A percentile compares a stretch with the other conserved stretches of the same genome.
Evolutionary conservation across 345 rosid genomes (phyloP).

Genomic region (Geranium rotundifolium): DNA sequence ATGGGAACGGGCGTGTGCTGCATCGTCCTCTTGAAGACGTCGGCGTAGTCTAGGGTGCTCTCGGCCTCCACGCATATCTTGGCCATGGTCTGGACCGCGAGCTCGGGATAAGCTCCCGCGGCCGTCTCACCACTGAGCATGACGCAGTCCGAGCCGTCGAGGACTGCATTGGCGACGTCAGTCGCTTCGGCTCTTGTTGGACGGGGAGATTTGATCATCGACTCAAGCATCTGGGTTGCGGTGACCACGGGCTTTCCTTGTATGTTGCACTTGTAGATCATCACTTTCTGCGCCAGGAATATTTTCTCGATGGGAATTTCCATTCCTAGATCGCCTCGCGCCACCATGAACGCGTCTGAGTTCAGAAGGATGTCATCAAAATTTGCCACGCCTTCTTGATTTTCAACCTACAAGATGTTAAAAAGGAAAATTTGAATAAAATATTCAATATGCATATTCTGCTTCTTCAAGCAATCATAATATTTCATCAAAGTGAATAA

Average conservation of each 20-base stretch:
- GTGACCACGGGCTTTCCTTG: constrained; percentile 94
- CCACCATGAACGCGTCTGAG: constrained; percentile 96
- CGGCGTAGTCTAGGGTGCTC: constrained; percentile 76
- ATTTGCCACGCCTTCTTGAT: constrained; percentile 97
- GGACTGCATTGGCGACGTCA: constrained; percentile 93
- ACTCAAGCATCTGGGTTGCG: constrained; percentile 88
- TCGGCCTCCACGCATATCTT: constrained; percentile 85
- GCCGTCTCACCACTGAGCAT: constrained; percentile 98
- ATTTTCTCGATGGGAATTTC: constrained; percentile 97
- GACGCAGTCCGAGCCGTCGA: constrained; percentile 87
- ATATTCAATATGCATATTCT: background rate
- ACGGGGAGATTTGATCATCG: constrained; percentile 97
- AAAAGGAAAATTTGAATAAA: background rate
- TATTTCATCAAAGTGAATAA: background rate
- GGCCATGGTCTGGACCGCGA: constrained; percentile 91
- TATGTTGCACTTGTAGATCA: constrained; percentile 96
- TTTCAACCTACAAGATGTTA: constrained; percentile 48
- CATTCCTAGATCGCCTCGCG: constrained; percentile 97
- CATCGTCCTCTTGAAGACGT: constrained; percentile 78
- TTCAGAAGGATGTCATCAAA: constrained; percentile 82
- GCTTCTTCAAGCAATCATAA: background rate
- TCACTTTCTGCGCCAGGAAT: constrained; percentile 94
- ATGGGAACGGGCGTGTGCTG: constrained; percentile 79
- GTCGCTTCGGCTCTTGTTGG: constrained; percentile 99
- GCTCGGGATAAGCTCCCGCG: constrained; percentile 94